Conservation (phyloP, 2,329 filamentous ascomycete genomes). For the Beauveria asiatica region DNA sequence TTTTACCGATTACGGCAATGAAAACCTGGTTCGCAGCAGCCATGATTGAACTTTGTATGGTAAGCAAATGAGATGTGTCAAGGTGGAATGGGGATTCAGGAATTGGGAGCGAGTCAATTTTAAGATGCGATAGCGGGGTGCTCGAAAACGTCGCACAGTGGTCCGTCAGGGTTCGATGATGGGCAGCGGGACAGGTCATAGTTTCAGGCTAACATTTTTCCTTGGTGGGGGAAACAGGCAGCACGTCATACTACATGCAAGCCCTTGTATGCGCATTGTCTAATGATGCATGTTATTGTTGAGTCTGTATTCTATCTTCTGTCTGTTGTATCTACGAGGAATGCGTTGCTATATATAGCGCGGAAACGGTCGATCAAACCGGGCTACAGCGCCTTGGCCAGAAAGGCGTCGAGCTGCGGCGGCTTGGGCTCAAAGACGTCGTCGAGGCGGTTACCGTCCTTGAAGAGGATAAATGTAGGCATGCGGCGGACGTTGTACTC, state of each 20-base stretch:
- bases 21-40: constrained; percentile 38
- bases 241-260: constrained; percentile 6
- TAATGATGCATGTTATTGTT: not conserved
- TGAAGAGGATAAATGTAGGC: constrained; percentile 80
- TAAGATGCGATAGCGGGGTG: constrained; percentile 11
- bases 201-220: not conserved
- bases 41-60: constrained; percentile 25
- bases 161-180: not conserved
- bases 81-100: not conserved
- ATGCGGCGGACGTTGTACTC: constrained; percentile 75
- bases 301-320: not conserved
- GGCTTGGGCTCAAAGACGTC: constrained; percentile 39
- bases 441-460: constrained; percentile 58
- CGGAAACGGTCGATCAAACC: not conserved
- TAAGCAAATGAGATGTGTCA: not conserved
- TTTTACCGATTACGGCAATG: constrained; percentile 44
- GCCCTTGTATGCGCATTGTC: no score
- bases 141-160: not conserved
- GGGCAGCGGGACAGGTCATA: not conserved
- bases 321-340: not conserved
- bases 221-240: constrained; percentile 1
- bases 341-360: not conserved
- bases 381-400: constrained; percentile 10
- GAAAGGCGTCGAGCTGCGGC: constrained; percentile 11
- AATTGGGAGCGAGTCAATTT: constrained; percentile 9